Conservation (phyloP, 352 stramenopile species). For the Plasmopara halstedii region DNA sequence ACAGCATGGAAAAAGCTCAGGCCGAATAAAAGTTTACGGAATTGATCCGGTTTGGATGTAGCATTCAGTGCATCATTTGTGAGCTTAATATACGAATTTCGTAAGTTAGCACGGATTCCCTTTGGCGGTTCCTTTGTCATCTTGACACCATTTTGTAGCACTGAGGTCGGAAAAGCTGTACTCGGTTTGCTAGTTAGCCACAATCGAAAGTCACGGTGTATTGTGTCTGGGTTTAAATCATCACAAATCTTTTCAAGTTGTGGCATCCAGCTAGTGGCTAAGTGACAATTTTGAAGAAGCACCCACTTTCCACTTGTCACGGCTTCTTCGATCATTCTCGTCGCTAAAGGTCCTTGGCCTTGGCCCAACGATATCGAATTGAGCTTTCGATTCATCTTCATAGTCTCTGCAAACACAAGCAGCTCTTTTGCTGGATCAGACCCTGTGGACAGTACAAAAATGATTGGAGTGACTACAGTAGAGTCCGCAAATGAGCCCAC, state of each 20-base stretch:
- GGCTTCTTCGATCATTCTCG: slow-evolving; percentile 87
- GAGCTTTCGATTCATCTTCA: slow-evolving; percentile 85
- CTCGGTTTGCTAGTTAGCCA: slow-evolving; percentile 90
- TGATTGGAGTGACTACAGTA: slow-evolving; percentile 83
- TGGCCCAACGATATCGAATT: slow-evolving; percentile 92
- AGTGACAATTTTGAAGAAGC: slow-evolving; percentile 92
- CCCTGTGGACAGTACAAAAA: slow-evolving; percentile 92
- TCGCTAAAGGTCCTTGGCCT: slow-evolving; percentile 86
- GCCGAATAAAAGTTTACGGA: slow-evolving; percentile 93
- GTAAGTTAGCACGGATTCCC: slow-evolving; percentile 89
- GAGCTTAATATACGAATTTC: slow-evolving; percentile 92
- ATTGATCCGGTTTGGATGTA: slow-evolving; percentile 83
- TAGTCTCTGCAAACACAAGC: slow-evolving; percentile 82
- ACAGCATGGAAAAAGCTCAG: slow-evolving; percentile 89
- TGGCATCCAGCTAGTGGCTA: slow-evolving; percentile 93
- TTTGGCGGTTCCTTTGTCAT: slow-evolving; percentile 96
- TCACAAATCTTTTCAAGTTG: slow-evolving; percentile 94
- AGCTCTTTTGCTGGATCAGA: slow-evolving; percentile 92
- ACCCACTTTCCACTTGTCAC: slow-evolving; percentile 91
- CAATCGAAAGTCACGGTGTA: slow-evolving; percentile 90
- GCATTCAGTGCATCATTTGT: slow-evolving; percentile 79
- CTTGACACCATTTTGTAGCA: slow-evolving; percentile 94
- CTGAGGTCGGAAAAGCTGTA: slow-evolving; percentile 82
- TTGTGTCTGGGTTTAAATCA: slow-evolving; percentile 69
- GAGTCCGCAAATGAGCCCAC: slow-evolving; percentile 88